A percentile compares a stretch with the other conserved stretches of the same genome.
phyloP scores from a whole-genome alignment of 805 yeast species.

The Lipomyces anomalus region DNA sequence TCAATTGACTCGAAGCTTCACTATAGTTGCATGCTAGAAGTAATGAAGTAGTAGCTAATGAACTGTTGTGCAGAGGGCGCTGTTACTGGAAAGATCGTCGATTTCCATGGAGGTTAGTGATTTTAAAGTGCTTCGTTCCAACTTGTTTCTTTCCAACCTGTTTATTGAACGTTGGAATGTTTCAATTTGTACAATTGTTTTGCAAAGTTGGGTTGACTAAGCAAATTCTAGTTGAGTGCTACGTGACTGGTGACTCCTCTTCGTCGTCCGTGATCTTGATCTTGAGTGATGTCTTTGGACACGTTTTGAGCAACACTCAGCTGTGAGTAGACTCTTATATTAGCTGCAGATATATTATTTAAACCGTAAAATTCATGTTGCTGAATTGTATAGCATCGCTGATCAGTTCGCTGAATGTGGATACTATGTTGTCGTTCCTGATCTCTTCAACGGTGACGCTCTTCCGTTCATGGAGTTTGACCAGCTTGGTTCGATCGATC shows the following conservation, averaged over 20 bases:
- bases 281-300: conserved; percentile 64
- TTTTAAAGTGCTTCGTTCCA: background rate
- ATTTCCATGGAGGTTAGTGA: conserved; percentile 23
- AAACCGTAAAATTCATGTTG: background rate
- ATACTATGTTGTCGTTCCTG: conserved; percentile 70
- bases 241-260: conserved; percentile 42
- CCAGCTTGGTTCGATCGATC: conserved; percentile 22
- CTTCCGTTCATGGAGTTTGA: conserved; percentile 32
- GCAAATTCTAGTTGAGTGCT: conserved; percentile 36
- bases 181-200: no score
- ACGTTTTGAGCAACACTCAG: conserved; percentile 48
- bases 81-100: conserved; percentile 20
- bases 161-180: no score
- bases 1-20: no score
- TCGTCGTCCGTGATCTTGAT: conserved; percentile 54
- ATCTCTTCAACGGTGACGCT: conserved; percentile 55
- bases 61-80: conserved; percentile 1
- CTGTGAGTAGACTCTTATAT: conserved; percentile 30
- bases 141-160: background rate
- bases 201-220: no score
- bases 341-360: background rate
- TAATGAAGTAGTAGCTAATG: no score
- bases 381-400: conserved; percentile 28
- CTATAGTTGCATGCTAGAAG: no score
- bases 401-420: conserved; percentile 52